phyloP scores from a whole-genome alignment of 257 asterid species.

The Solanum sejunctum region DNA sequence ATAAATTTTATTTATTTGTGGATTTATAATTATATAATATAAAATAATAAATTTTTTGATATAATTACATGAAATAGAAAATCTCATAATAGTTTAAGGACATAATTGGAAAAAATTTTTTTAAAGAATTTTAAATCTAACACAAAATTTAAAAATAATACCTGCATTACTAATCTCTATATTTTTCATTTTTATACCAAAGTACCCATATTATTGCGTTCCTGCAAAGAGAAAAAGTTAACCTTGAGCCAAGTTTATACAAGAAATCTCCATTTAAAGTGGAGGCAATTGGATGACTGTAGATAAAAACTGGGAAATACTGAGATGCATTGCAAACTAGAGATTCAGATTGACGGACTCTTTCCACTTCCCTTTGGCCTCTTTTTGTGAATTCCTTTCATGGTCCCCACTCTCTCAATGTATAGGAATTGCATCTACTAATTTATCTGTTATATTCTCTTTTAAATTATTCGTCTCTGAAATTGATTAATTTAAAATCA shows the following conservation, averaged over 20 bases:
- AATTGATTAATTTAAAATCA: too few relatives aligned
- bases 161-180: accelerated
- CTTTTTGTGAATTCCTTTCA: background rate
- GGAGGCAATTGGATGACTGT: background rate
- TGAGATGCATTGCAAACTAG: background rate
- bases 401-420: background rate
- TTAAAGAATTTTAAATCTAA: too few relatives aligned
- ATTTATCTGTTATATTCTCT: background rate
- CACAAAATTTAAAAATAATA: too few relatives aligned
- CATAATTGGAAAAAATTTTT: too few relatives aligned
- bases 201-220: background rate
- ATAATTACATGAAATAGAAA: too few relatives aligned
- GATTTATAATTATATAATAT: too few relatives aligned
- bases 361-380: background rate
- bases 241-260: background rate
- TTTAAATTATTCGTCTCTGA: too few relatives aligned
- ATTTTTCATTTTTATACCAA: too few relatives aligned
- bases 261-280: background rate
- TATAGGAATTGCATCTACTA: background rate
- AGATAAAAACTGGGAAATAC: background rate
- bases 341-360: background rate
- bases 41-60: too few relatives aligned
- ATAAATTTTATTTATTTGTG: too few relatives aligned
- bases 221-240: background rate
- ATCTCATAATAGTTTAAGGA: too few relatives aligned